Base-by-base conservation (phyloP, 805 yeast genomes). In the Helenozyma baotianmanensis region DNA sequence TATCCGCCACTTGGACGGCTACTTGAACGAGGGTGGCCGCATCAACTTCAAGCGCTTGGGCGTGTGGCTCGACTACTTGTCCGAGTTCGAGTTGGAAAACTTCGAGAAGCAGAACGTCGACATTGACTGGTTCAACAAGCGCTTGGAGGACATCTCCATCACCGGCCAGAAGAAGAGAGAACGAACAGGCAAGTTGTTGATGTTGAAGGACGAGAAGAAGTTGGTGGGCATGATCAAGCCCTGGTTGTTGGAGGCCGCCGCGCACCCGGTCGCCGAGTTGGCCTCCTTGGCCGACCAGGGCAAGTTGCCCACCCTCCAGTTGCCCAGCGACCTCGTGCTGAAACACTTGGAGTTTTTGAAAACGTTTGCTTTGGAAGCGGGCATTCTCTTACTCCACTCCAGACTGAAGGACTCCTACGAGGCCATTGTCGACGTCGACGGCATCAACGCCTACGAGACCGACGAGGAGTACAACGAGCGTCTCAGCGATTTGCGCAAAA, bases 51-150 rank as follows among this genome's bases (percentile, higher is more conserved):
- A 68, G 38, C 71, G 95, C 45, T 67, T 92, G 32, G 78, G 75
- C 14, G 57, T 76, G 25, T 87, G 96, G 90, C 66, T 92, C 29
- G 76, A 80, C 23, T 74, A 76, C 45, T 62, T 92, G 33, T 76
- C 92, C 4, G 73, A 76, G 42, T 88, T 89, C 51, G 98, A 92
- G 58, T 64, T 79, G 43, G 84, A 82, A 56, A 81, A 83, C 53
- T 92, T 90, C 51, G 97, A 92, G 59, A 79, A 73, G 43, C 78
- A 79, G 33, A 85, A 82, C 41, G 74, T 86, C 35, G 96, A 89
- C 56, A 78, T 85, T 21, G 92, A 83, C 41, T 89, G 96, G 96
- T 86, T 87, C 60, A 87, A 87, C 59, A 74, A 81, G 50, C 84
- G 84, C 51, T 70, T 90, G 40, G 94, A 84, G 45, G 81, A 81